These are phyloP conservation scores for Penicillium parvum DNA, from an alignment of 495 filamentous ascomycete species.

Conservation along the genomic window DNA sequence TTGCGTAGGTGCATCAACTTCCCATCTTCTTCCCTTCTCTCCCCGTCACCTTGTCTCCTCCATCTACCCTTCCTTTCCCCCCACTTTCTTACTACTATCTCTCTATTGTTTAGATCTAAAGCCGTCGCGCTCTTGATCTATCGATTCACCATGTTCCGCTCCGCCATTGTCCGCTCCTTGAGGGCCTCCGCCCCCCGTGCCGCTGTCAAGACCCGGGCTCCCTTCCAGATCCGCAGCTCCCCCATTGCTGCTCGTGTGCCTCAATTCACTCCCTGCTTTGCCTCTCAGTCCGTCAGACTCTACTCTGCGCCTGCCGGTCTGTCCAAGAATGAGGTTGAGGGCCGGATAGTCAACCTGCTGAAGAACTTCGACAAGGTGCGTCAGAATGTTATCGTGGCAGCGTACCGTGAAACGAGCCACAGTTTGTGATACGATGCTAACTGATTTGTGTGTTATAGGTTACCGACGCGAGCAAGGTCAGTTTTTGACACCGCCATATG, in stretches of 20 bases:
- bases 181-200: conserved; percentile 56
- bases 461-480: conserved; percentile 71
- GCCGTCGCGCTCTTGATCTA: conserved; percentile 24
- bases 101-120: conserved; percentile 1
- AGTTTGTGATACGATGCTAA: neutral
- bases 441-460: conserved; percentile 45
- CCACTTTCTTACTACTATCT: conserved; percentile 17
- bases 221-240: conserved; percentile 52
- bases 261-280: conserved; percentile 46
- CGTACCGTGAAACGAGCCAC: neutral
- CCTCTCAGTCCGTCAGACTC: conserved; percentile 62
- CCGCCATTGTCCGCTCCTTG: conserved; percentile 65
- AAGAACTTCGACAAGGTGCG: conserved; percentile 96
- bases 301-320: conserved; percentile 82
- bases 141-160: conserved; percentile 74
- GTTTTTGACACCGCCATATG: conserved; percentile 20
- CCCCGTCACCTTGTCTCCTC: conserved; percentile 12
- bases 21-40: conserved; percentile 20
- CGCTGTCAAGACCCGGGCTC: conserved; percentile 47
- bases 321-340: conserved; percentile 78
- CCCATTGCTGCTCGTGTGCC: conserved; percentile 44
- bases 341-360: conserved; percentile 86
- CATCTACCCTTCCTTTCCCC: conserved; percentile 18
- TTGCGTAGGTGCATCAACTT: conserved; percentile 33
- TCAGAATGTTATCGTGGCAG: conserved; percentile 11